Conservation (phyloP, 1,284 basidiomycete species). For the Ustilago loliicola region DNA sequence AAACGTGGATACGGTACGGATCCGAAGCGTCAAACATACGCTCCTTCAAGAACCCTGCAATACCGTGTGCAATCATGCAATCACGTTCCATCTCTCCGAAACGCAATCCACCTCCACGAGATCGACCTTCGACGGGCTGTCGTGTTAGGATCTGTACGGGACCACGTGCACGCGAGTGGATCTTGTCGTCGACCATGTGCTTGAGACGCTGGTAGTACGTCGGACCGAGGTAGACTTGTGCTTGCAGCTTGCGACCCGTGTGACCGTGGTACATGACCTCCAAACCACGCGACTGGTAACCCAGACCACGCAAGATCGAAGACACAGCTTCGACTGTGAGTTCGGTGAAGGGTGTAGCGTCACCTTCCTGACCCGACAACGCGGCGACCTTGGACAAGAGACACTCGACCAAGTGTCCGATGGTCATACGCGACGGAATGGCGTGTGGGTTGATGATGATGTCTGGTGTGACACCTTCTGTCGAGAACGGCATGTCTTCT, state of each 20-base stretch:
- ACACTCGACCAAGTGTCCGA: conserved; percentile 99
- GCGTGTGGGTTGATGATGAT: conserved; percentile 99
- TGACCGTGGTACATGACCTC: conserved; percentile 99
- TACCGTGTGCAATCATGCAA: conserved; percentile 99
- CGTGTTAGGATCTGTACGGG: conserved; percentile 97
- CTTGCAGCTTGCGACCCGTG: conserved; percentile 95
- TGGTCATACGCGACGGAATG: conserved; percentile 99
- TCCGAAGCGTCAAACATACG: conserved; percentile 69
- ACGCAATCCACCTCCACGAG: conserved; percentile 96
- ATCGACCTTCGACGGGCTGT: conserved; percentile 99
- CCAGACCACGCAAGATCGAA: conserved; percentile 61
- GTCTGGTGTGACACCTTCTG: conserved; percentile 95
- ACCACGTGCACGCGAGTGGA: conserved; percentile 95
- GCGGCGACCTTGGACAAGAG: conserved; percentile 96
- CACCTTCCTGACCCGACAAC: conserved; percentile 94
- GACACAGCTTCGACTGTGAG: conserved; percentile 87
- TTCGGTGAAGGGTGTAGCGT: conserved; percentile 98
- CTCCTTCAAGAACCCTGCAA: conserved; percentile 86
- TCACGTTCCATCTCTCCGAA: conserved; percentile 99
- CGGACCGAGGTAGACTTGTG: conserved; percentile 97
- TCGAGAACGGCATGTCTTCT: conserved; percentile 99
- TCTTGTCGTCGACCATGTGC: conserved; percentile 99
- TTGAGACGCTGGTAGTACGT: conserved; percentile 99
- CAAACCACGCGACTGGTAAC: conserved; percentile 85
- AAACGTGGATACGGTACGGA: conserved; percentile 69